Base-by-base conservation (phyloP, 2,329 filamentous ascomycete genomes). In the Ophiosphaerella korrae region DNA sequence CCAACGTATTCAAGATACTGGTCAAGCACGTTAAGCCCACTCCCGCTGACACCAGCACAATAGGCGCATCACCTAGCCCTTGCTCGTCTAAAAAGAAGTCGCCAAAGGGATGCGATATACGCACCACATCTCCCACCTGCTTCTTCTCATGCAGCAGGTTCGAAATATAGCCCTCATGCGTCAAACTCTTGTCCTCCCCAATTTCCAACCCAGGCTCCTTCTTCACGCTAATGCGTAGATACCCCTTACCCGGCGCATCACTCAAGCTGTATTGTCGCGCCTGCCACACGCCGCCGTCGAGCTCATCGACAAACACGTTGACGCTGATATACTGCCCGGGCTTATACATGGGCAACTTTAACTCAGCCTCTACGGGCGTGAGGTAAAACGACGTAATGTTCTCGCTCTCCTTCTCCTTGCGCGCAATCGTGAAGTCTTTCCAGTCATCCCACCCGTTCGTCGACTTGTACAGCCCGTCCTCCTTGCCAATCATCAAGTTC, bases 321-420 rank as follows among this genome's bases (percentile, higher is more conserved):
- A 90, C 74, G 0, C 86, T 88, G 53, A 89, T 80, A 66, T 90
- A 92, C 72, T 92, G 88, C 32, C 89, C 89, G 0, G 88, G 87
- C 50, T 82, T 77, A 77, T 84, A 92, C 0, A 66, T 38, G 0
- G 88, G 87, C 35, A 92, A 76, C n/a, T 77, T 75, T 55, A 80
- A 72, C 33, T 78, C 79, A 37, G 79, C 80, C 55, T 90, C 86
- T 6, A 82, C 77, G 0, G 88, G 88, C 44, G 81, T 78, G 12
- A 91, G 80, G 63, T 88, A 86, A 70, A 90, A 89, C 0, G 86
- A 89, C 37, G 82, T 86, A 55, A 91, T 87, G 55, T 88, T 83
- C 3, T 85, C 82, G 1, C 84, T 82, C 71, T 92, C 88, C 46
- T 78, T 77, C 38, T 86, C 81, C 72, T 89, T 90, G 48, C 82